Percentiles rank a stretch among this genome's conserved stretches.
phyloP scores from a whole-genome alignment of 257 asterid species.

The Echium plantagineum region DNA sequence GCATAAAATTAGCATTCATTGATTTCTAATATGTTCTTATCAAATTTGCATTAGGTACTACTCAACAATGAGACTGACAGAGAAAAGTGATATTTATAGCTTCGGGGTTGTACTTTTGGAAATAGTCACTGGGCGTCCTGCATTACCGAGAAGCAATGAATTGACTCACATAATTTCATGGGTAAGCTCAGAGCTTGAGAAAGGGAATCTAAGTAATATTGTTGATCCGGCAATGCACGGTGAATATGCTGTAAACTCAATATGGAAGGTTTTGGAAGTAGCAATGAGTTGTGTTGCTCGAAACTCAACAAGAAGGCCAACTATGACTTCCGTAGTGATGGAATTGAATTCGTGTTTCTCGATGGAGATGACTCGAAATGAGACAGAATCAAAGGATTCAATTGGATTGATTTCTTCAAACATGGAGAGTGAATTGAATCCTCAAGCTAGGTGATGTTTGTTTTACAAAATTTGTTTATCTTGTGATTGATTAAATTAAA shows the following conservation, averaged over 20 bases:
- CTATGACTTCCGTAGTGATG: conserved; percentile 23
- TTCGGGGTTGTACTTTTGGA: conserved; percentile 30
- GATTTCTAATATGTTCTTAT: neutral
- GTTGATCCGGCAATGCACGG: conserved; percentile 24
- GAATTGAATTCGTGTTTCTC: conserved; percentile 20
- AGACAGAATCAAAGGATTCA: neutral
- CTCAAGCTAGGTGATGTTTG: too few relatives aligned
- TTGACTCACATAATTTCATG: conserved; percentile 19
- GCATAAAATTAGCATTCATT: neutral
- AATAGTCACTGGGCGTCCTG: conserved; percentile 20
- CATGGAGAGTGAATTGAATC: neutral
- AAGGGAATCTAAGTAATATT: conserved; percentile 17
- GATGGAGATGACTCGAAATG: neutral
- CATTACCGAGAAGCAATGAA: conserved; percentile 6
- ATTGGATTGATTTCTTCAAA: neutral
- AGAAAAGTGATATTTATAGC: conserved; percentile 36
- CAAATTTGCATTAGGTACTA: conserved; percentile 2
- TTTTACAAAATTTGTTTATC: too few relatives aligned
- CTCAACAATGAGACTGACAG: conserved; percentile 10
- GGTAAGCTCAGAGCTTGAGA: conserved; percentile 10
- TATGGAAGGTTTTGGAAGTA: conserved; percentile 29
- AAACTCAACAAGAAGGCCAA: conserved; percentile 16
- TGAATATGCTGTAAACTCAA: conserved; percentile 12
- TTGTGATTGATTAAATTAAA: too few relatives aligned
- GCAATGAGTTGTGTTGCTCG: conserved; percentile 26